Conservation (phyloP, 768 basidiomycete genomes). For the Gyrodon lividus region DNA sequence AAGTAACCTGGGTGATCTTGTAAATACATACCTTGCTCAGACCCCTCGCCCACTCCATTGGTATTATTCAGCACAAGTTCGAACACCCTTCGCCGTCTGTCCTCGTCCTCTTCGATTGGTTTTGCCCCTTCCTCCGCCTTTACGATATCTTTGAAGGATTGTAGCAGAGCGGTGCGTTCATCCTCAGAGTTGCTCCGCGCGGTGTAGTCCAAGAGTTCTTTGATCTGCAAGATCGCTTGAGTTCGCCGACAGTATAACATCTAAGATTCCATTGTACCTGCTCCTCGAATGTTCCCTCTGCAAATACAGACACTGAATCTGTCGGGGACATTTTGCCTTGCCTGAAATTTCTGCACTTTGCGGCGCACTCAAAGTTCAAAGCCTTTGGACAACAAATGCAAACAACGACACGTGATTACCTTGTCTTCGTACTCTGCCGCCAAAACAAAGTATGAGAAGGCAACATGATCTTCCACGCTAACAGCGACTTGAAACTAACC, state of each 20-base stretch:
- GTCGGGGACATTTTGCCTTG: slow-evolving; percentile 55
- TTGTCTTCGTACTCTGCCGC: slow-evolving; percentile 48
- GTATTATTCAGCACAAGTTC: slow-evolving; percentile 58
- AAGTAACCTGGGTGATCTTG: neutral
- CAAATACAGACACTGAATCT: slow-evolving; percentile 81
- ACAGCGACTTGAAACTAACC: too few species aligned
- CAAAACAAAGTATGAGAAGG: slow-evolving; percentile 81
- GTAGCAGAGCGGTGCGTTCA: slow-evolving; percentile 58
- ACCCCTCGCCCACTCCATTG: slow-evolving; percentile 71
- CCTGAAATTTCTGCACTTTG: slow-evolving; percentile 9
- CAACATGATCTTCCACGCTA: too few species aligned
- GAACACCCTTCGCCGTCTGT: slow-evolving; percentile 54
- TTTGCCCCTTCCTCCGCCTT: slow-evolving; percentile 50
- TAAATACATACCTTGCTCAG: slow-evolving; percentile 62
- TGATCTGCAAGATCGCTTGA: slow-evolving; percentile 46
- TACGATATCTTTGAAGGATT: slow-evolving; percentile 64
- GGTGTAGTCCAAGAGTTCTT: slow-evolving; percentile 76
- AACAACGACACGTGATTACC: slow-evolving; percentile 9
- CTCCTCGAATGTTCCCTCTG: slow-evolving; percentile 87
- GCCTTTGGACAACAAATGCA: slow-evolving; percentile 17
- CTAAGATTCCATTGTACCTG: slow-evolving; percentile 49
- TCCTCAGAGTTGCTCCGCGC: slow-evolving; percentile 66
- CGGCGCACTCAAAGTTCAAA: slow-evolving; percentile 6
- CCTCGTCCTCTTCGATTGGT: slow-evolving; percentile 53
- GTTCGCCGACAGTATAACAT: neutral